Evolutionary conservation across 1,284 basidiomycete genomes (phyloP).

Genomic region (Gymnopus androsaceus): DNA sequence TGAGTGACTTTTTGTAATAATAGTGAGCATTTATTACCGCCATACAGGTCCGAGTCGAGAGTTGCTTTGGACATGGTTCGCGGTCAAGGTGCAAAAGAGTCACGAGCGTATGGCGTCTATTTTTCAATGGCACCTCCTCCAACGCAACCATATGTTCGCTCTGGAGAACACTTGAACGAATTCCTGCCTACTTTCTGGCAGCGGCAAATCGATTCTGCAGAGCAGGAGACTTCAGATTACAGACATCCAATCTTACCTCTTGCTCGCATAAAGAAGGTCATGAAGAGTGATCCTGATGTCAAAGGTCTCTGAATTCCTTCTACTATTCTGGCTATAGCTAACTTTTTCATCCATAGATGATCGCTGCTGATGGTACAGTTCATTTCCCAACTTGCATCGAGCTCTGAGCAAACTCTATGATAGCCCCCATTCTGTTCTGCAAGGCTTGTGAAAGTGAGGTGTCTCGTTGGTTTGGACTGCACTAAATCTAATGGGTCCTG

Average conservation of each 20-base stretch:
- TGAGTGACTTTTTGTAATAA: neutral
- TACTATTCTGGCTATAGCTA: neutral
- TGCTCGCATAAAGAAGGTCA: constrained; percentile 95
- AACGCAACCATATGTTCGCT: constrained; percentile 52
- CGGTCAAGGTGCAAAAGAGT: neutral
- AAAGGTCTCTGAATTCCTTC: constrained; percentile 53
- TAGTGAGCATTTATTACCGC: constrained; percentile 24
- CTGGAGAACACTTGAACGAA: constrained; percentile 75
- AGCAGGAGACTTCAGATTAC: constrained; percentile 82
- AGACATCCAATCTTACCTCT: constrained; percentile 85
- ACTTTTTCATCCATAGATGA: constrained; percentile 68
- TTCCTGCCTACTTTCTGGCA: constrained; percentile 85
- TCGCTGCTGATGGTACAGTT: constrained; percentile 82
- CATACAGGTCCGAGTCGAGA: constrained; percentile 40
- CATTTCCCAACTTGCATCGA: neutral
- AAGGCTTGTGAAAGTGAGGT: constrained; percentile 95
- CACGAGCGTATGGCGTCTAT: neutral
- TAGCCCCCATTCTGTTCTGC: constrained; percentile 91
- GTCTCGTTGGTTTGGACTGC: constrained; percentile 7
- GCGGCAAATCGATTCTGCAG: constrained; percentile 76
- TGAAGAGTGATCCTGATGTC: constrained; percentile 97
- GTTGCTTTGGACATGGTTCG: constrained; percentile 7
- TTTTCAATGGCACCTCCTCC: constrained; percentile 1
- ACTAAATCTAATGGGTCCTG: constrained; percentile 3
- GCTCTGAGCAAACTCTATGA: constrained; percentile 6